These are phyloP conservation scores for thale cress (Arabidopsis thaliana) DNA, from an alignment of 345 rosid species.

Conservation along the genomic window TAIR10.1 NC_003070.9:8215501-8216000, in stretches of 20 bases:
- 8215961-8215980: too few species aligned
- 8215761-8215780: neutral
- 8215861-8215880: neutral
- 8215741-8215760: conserved; percentile 22
- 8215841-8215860: neutral
- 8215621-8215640: conserved; percentile 15
- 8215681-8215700: conserved; percentile 15
- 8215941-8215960: neutral
- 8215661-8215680: conserved; percentile 27
- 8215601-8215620: conserved; percentile 23
- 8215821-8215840: neutral
- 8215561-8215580: conserved; percentile 34
- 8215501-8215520: conserved; percentile 23
- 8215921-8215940: neutral
- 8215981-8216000: neutral
- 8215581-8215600: conserved; percentile 9
- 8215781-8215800: conserved; percentile 25
- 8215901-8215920: neutral
- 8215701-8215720: conserved; percentile 29
- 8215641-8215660: conserved; percentile 23
- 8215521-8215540: conserved; percentile 3
- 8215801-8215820: conserved; percentile 5
- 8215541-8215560: conserved; percentile 39
- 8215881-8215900: neutral
- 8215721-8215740: conserved; percentile 21